A percentile compares a stretch with the other conserved stretches of the same genome.
Conservation (phyloP, 805 yeast genomes). For the Metschnikowia kofuensis region DNA sequence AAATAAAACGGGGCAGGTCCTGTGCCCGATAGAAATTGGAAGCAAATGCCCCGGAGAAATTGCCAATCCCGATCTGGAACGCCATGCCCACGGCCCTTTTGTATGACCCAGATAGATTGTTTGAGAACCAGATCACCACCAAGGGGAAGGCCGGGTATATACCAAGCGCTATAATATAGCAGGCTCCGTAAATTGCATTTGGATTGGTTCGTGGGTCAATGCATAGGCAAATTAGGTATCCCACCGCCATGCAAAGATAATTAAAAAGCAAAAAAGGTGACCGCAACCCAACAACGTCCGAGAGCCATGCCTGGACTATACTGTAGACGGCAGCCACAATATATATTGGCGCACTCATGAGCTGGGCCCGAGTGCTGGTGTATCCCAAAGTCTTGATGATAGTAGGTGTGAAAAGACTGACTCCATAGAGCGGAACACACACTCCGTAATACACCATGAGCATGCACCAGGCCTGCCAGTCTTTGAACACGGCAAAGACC, state of each 20-base stretch:
- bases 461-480: slow-evolving; percentile 29
- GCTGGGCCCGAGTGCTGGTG: slow-evolving; percentile 39
- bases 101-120: slow-evolving; percentile 33
- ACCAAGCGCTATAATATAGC: slow-evolving; percentile 29
- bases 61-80: slow-evolving; percentile 38
- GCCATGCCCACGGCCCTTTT: slow-evolving; percentile 41
- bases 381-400: slow-evolving; percentile 45
- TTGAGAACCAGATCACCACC: slow-evolving; percentile 34
- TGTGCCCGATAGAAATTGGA: slow-evolving; percentile 30
- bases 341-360: slow-evolving; percentile 45
- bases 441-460: slow-evolving; percentile 27
- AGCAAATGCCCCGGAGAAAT: slow-evolving; percentile 36
- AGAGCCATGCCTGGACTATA: slow-evolving; percentile 24
- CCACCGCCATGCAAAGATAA: slow-evolving; percentile 27
- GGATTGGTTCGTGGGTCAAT: slow-evolving; percentile 23
- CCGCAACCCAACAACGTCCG: slow-evolving; percentile 27
- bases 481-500: slow-evolving; percentile 22
- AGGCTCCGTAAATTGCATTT: slow-evolving; percentile 29
- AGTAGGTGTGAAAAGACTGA: slow-evolving; percentile 45
- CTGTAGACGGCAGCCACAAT: slow-evolving; percentile 31
- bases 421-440: slow-evolving; percentile 33
- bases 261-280: slow-evolving; percentile 29
- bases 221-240: slow-evolving; percentile 26
- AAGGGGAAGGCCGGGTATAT: slow-evolving; percentile 30
- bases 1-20: slow-evolving; percentile 24